Evolutionary conservation across 164 flowering plant genomes (phyloP), one percentile per base, ranked within the genome.

Genomic region (Vitis rotundifolia): DNA sequence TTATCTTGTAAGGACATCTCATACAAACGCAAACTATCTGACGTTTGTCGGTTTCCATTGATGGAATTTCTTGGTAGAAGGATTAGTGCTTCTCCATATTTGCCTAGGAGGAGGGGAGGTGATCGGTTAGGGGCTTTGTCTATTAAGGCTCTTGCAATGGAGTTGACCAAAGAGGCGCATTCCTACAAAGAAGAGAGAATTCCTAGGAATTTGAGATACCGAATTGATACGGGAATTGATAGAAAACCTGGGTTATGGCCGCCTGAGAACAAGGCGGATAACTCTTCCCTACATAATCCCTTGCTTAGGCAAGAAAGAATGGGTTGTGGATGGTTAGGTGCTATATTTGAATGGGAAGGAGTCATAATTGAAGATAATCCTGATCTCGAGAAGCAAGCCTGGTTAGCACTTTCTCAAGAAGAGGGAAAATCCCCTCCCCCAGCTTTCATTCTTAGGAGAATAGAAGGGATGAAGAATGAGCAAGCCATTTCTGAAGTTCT

Each of bases 321-420:
- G 98, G 98, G 99, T 11, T 86, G 97, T 78, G 98, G 99, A n/a
- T 93, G 98, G 98, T 79, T 95, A 66, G 94, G 92, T 62, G 98
- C 88, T n/a, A 93, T 95, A 60, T 91, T 95, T 72, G 99, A 93
- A 75, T 90, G 89, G 98, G 99, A 95, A 72, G 98, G 99, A 8
- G 99, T 95, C 31, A 49, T 95, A 48, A 71, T 89, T 15, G 97
- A 95, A 71, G 97, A 89, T 56, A 85, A 83, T 65, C 86, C 97
- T 54, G 96, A 95, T 73, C 74, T 88, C 18, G 99, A 91, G 84
- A 89, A 82, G 71, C 94, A 93, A 72, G 86, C 98, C 0, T 95
- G 99, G 99, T 64, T 95, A 59, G 74, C 81, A 57, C 83, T 95
- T 51, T 81, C 97, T 22, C 85, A 87, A 73, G 98, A 95, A 82